A percentile compares a stretch with the other conserved stretches of the same genome.
These are phyloP conservation scores for Penicillium corylophilum DNA, from an alignment of 2,329 filamentous ascomycete genomes.

Conservation along the genomic window DNA sequence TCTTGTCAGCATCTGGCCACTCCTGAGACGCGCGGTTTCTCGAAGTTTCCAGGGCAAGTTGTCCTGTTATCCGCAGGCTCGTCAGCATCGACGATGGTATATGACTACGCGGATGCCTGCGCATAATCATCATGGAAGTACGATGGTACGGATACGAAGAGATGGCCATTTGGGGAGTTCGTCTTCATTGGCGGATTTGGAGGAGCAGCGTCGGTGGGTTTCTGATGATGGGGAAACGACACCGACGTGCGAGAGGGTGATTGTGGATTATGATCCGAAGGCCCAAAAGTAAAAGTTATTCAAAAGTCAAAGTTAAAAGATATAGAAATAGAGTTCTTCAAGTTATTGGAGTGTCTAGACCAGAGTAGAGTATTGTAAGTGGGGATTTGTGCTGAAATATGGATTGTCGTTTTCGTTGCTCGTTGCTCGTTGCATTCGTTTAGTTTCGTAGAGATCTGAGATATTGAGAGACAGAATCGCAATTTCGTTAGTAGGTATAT, in stretches of 20 bases:
- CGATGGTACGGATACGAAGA: neutral
- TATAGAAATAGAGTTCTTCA: neutral
- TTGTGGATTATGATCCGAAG: neutral
- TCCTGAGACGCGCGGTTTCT: slow-evolving; percentile 11
- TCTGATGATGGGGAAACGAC: neutral
- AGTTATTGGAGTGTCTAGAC: neutral
- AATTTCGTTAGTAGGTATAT: slow-evolving; percentile 33
- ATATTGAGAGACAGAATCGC: no score
- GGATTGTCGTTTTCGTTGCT: neutral
- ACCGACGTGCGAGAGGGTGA: neutral
- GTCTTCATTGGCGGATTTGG: slow-evolving; percentile 17
- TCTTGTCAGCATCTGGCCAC: slow-evolving; percentile 23
- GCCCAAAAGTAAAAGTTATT: neutral
- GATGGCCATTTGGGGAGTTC: neutral
- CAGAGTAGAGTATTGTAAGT: neutral
- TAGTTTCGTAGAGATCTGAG: neutral
- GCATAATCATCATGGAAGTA: neutral
- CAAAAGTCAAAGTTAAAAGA: neutral
- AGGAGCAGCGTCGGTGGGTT: slow-evolving; percentile 13
- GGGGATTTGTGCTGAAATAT: neutral
- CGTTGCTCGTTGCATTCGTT: neutral
- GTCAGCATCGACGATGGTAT: slow-evolving; percentile 14
- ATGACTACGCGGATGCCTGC: neutral
- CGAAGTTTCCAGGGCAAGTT: neutral
- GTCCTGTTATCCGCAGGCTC: neutral